Conservation (phyloP, 306 rosid genomes). For the Trifolium fragiferum region DNA sequence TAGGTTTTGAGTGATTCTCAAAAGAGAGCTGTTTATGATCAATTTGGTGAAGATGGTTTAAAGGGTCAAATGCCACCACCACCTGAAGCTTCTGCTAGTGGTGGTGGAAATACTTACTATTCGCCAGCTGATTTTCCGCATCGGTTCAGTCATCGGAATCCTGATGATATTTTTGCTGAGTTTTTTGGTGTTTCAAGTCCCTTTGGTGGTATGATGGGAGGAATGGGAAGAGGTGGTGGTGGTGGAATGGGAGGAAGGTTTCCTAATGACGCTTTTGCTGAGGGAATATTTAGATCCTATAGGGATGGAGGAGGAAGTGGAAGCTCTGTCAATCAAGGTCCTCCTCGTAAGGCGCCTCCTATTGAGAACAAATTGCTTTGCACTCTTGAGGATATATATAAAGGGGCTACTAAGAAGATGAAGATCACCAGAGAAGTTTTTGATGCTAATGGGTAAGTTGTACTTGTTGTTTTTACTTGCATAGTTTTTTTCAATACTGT, state of each 20-base stretch:
- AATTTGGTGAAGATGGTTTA: slow-evolving; percentile 66
- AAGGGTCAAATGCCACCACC: slow-evolving; percentile 70
- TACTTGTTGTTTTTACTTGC: neutral
- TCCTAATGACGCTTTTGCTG: slow-evolving; percentile 53
- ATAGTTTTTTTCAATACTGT: neutral
- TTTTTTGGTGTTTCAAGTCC: slow-evolving; percentile 58
- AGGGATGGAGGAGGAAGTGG: slow-evolving; percentile 49
- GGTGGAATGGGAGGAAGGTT: slow-evolving; percentile 50
- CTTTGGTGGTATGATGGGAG: slow-evolving; percentile 57
- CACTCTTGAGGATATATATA: slow-evolving; percentile 60
- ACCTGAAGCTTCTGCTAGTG: slow-evolving; percentile 42
- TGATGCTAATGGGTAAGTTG: slow-evolving; percentile 56
- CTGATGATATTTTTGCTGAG: slow-evolving; percentile 67
- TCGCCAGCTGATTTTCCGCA: slow-evolving; percentile 55
- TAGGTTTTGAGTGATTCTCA: slow-evolving; percentile 76
- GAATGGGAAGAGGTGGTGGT: slow-evolving; percentile 46
- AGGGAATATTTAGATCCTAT: slow-evolving; percentile 51
- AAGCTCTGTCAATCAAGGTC: slow-evolving; percentile 45
- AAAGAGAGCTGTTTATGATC: slow-evolving; percentile 62
- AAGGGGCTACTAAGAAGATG: slow-evolving; percentile 65
- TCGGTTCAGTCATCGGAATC: slow-evolving; percentile 61
- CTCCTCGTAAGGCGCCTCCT: slow-evolving; percentile 56
- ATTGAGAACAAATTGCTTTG: slow-evolving; percentile 60
- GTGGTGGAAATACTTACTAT: slow-evolving; percentile 52
- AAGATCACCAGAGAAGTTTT: slow-evolving; percentile 58